These are phyloP conservation scores for Penicillium steckii DNA, from an alignment of 495 filamentous ascomycete genomes.

Conservation along the genomic window DNA sequence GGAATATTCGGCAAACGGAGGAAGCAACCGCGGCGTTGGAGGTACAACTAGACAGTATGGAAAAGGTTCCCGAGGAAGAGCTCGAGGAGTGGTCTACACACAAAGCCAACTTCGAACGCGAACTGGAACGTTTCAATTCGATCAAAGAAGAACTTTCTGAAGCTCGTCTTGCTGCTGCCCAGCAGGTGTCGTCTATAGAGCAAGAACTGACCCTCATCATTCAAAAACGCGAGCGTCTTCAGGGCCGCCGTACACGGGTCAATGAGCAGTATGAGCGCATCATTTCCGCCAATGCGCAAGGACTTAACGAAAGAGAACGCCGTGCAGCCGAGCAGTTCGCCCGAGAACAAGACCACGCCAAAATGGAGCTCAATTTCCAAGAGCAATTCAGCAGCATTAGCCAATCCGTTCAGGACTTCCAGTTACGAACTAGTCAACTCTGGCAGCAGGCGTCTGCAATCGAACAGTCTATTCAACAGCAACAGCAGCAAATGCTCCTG, in stretches of 20 bases:
- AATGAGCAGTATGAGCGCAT: conserved; percentile 78
- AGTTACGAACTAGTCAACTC: conserved; percentile 43
- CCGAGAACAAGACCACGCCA: conserved; percentile 61
- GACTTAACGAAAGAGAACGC: conserved; percentile 70
- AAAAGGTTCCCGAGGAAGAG: conserved; percentile 67
- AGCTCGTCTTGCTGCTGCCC: conserved; percentile 62
- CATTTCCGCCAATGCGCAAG: conserved; percentile 70
- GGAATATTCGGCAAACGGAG: conserved; percentile 80
- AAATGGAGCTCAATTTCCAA: conserved; percentile 49
- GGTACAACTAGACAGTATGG: conserved; percentile 63
- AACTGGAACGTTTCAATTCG: conserved; percentile 61
- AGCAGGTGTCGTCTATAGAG: conserved; percentile 61
- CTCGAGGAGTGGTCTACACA: conserved; percentile 57
- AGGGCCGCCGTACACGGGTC: conserved; percentile 69
- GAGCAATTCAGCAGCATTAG: conserved; percentile 46
- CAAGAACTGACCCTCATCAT: conserved; percentile 65
- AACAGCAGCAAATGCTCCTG: conserved; percentile 44
- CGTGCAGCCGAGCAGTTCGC: conserved; percentile 66
- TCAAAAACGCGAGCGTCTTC: conserved; percentile 76
- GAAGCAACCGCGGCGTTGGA: conserved; percentile 64
- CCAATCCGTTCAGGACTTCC: conserved; percentile 48
- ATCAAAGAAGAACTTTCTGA: conserved; percentile 58
- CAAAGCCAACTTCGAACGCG: conserved; percentile 60
- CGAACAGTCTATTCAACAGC: conserved; percentile 47
- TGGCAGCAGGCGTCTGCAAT: conserved; percentile 49